phyloP scores from a whole-genome alignment of 75 land plant genomes.

The Isoetes taiwanensis region DNA sequence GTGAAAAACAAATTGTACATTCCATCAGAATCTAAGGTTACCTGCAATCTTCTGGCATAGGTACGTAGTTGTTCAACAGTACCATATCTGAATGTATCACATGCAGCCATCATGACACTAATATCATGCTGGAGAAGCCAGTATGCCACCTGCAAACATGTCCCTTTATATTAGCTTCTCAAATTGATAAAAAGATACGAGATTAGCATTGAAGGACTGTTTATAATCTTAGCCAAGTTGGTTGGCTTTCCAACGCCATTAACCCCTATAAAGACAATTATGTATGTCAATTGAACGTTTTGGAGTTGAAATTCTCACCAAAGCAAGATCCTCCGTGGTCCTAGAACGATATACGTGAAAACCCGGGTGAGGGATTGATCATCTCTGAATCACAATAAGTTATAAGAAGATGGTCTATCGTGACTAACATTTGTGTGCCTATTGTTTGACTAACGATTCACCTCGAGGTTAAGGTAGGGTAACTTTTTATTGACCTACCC shows the following conservation, averaged over 20 bases:
- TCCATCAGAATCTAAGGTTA: too few species aligned
- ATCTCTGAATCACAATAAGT: too few species aligned
- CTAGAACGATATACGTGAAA: too few species aligned
- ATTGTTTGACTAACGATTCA: too few species aligned
- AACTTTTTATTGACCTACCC: too few species aligned
- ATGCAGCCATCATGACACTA: slow-evolving; percentile 97
- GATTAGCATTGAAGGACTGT: neutral
- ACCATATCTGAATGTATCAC: slow-evolving; percentile 95
- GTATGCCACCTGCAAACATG: slow-evolving; percentile 68
- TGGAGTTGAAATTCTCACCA: slow-evolving; percentile 84
- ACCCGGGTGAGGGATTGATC: too few species aligned
- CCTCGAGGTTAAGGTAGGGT: too few species aligned
- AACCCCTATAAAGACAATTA: slow-evolving; percentile 92
- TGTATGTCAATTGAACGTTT: slow-evolving; percentile 92
- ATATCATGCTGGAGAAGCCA: slow-evolving; percentile 86
- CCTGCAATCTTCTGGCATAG: slow-evolving; percentile 97
- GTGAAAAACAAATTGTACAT: too few species aligned
- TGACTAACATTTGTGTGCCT: too few species aligned
- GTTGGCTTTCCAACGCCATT: slow-evolving; percentile 99
- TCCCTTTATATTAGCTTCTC: too few species aligned
- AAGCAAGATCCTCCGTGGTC: too few species aligned
- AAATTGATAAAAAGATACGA: neutral
- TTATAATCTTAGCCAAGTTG: slow-evolving; percentile 82
- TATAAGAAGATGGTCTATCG: too few species aligned
- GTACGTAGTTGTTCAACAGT: slow-evolving; percentile 96